Conservation (phyloP, 306 rosid genomes). For the Bauhinia variegata region DNA sequence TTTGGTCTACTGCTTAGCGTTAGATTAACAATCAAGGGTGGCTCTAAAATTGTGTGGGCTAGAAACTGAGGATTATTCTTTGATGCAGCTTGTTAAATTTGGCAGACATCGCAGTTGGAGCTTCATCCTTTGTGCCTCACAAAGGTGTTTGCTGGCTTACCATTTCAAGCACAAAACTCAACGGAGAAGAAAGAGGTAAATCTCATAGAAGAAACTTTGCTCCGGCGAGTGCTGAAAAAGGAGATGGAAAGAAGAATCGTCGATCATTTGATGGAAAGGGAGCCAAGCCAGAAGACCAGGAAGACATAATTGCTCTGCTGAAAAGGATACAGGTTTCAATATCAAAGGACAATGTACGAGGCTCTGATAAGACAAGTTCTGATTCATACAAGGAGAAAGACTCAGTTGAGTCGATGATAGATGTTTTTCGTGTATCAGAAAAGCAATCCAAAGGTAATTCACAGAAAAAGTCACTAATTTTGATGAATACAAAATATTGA, state of each 20-base stretch:
- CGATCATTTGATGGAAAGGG: slow-evolving; percentile 31
- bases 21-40: background rate
- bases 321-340: slow-evolving; percentile 57
- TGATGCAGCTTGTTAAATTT: slow-evolving; percentile 77
- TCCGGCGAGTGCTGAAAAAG: slow-evolving; percentile 27
- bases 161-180: slow-evolving; percentile 37
- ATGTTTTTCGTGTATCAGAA: slow-evolving; percentile 47
- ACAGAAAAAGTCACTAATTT: too few species aligned
- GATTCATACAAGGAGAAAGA: slow-evolving; percentile 32
- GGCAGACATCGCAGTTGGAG: slow-evolving; percentile 65
- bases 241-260: slow-evolving; percentile 35
- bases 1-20: background rate
- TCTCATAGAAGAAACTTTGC: slow-evolving; percentile 39
- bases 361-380: slow-evolving; percentile 25
- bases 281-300: slow-evolving; percentile 43
- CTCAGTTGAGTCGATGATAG: slow-evolving; percentile 42
- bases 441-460: slow-evolving; percentile 42
- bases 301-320: slow-evolving; percentile 60
- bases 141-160: slow-evolving; percentile 25
- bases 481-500: too few species aligned
- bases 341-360: slow-evolving; percentile 35
- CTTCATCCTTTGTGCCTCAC: slow-evolving; percentile 27
- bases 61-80: slow-evolving; percentile 50
- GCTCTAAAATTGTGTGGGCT: slow-evolving; percentile 24
- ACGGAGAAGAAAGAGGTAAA: slow-evolving; percentile 36